Conservation (phyloP, 768 basidiomycete genomes). For the Suillus americanus region DNA sequence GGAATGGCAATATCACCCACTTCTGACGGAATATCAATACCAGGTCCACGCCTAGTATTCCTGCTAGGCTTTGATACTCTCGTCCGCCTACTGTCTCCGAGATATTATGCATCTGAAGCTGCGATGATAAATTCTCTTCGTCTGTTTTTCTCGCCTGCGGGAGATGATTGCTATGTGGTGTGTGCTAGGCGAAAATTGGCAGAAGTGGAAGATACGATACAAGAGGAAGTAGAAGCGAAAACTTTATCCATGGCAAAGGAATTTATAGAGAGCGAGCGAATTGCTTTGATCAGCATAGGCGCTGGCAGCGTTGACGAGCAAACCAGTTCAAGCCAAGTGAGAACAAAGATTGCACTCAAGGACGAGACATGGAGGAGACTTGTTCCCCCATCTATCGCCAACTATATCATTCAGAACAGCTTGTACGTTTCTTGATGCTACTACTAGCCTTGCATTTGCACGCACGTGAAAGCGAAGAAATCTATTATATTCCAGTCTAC, state of each 20-base stretch:
- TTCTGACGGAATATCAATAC: constrained; percentile 8
- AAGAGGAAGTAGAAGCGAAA: constrained; percentile 29
- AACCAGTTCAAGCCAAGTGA: constrained; percentile 69
- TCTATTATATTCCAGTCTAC: constrained; percentile 11
- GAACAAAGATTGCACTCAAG: constrained; percentile 29
- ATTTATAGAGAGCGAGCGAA: constrained; percentile 50
- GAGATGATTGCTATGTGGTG: constrained; percentile 61
- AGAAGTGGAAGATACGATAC: constrained; percentile 17
- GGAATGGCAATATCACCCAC: constrained; percentile 13
- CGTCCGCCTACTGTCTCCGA: constrained; percentile 70
- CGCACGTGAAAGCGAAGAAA: constrained; percentile 5
- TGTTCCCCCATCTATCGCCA: constrained; percentile 45
- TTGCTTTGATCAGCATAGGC: constrained; percentile 64
- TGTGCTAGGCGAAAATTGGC: constrained; percentile 57
- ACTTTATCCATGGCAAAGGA: constrained; percentile 38
- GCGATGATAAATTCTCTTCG: constrained; percentile 58
- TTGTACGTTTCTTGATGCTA: constrained; percentile 39
- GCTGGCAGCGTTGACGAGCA: constrained; percentile 47
- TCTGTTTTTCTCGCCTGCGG: constrained; percentile 55
- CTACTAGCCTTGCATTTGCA: background rate
- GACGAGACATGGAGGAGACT: constrained; percentile 44
- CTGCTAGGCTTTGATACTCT: constrained; percentile 86
- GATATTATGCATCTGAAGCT: constrained; percentile 60
- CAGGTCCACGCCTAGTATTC: constrained; percentile 55
- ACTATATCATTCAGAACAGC: constrained; percentile 49